A percentile compares a stretch with the other conserved stretches of the same genome.
Conservation (phyloP, 495 filamentous ascomycete species). For the Aspergillus ellipticus region DNA sequence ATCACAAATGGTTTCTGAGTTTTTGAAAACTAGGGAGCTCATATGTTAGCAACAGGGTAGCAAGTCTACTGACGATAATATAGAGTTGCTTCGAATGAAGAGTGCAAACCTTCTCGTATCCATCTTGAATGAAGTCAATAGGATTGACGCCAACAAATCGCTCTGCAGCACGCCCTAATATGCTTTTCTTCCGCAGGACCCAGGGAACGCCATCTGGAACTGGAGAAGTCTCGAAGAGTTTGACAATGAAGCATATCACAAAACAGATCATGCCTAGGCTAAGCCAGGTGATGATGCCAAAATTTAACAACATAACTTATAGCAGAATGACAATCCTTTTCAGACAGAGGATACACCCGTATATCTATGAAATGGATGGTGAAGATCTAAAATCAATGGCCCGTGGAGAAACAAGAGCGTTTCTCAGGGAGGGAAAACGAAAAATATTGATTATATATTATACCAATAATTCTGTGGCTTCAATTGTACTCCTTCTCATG, state of each 20-base stretch:
- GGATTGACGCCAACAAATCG: slow-evolving; percentile 13
- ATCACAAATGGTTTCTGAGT: slow-evolving; percentile 11
- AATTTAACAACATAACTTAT: slow-evolving; percentile 1
- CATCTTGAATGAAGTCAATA: slow-evolving; percentile 11
- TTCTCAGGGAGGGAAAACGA: too few species aligned
- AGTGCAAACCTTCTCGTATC: slow-evolving; percentile 10
- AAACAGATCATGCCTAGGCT: neutral
- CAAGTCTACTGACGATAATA: too few species aligned
- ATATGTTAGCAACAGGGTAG: neutral
- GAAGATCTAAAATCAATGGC: too few species aligned
- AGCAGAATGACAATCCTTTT: too few species aligned
- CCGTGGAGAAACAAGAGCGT: too few species aligned
- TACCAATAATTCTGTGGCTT: too few species aligned
- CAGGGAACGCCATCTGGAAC: slow-evolving; percentile 11
- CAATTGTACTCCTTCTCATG: too few species aligned
- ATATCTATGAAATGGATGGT: too few species aligned
- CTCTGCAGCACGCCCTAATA: slow-evolving; percentile 8
- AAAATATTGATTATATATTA: too few species aligned
- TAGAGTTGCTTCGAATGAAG: neutral
- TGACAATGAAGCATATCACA: slow-evolving; percentile 7
- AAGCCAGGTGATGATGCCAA: neutral
- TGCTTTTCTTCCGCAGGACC: slow-evolving; percentile 7
- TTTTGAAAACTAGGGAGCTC: slow-evolving; percentile 3
- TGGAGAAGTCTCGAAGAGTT: slow-evolving; percentile 13
- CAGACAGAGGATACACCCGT: too few species aligned